A percentile compares a stretch with the other conserved stretches of the same genome.
Conservation (phyloP, 2,329 filamentous ascomycete species). For the Achaetomium macrosporum region DNA sequence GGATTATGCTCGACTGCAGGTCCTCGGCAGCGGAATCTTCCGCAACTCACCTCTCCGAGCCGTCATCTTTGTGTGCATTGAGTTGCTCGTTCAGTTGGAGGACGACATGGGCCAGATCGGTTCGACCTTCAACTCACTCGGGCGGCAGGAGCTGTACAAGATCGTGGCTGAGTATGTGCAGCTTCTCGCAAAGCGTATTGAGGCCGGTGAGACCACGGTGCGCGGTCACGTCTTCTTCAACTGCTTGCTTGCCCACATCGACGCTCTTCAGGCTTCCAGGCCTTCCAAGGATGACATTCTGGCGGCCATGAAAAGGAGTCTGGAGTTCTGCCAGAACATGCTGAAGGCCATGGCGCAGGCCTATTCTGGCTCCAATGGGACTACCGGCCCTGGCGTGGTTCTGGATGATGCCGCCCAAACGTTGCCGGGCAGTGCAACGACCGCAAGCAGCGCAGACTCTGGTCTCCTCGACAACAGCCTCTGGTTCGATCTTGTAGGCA, state of each 20-base stretch:
- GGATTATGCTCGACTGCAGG: neutral
- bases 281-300: neutral
- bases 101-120: neutral
- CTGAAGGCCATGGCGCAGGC: neutral
- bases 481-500: neutral
- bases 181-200: neutral
- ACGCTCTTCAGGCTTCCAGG: neutral
- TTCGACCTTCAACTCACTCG: neutral
- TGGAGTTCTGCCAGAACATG: neutral
- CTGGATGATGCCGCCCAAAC: neutral
- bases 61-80: neutral
- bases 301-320: neutral
- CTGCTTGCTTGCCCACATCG: neutral
- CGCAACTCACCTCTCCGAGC: neutral
- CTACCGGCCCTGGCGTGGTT: neutral
- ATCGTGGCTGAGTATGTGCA: neutral
- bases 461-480: neutral
- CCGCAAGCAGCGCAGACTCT: neutral
- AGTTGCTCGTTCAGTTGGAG: neutral
- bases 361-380: neutral
- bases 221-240: neutral
- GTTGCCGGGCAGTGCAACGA: neutral
- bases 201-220: neutral
- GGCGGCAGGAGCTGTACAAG: neutral
- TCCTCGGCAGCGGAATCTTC: neutral